These are phyloP conservation scores for Exophiala aquamarina DNA, from an alignment of 2,329 filamentous ascomycete genomes.

Conservation along the genomic window DNA sequence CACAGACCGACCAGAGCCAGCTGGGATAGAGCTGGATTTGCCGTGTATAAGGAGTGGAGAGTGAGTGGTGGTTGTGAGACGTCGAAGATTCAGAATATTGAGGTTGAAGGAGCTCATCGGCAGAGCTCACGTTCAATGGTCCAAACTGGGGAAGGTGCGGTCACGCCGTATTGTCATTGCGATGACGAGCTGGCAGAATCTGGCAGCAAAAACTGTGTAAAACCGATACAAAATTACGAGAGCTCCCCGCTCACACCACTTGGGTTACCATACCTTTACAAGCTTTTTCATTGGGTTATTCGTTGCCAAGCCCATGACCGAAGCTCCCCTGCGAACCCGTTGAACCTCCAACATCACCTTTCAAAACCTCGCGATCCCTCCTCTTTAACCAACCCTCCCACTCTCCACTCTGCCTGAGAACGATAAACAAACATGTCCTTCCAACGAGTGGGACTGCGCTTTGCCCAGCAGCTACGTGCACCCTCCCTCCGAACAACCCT, in stretches of 20 bases:
- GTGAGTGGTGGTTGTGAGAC: slow-evolving; percentile 7
- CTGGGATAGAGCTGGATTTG: slow-evolving; percentile 21
- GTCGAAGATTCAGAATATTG: slow-evolving; percentile 7
- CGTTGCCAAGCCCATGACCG: neutral
- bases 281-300: slow-evolving; percentile 1
- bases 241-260: slow-evolving; percentile 17
- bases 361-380: too few relatives aligned
- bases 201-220: neutral
- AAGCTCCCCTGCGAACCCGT: neutral
- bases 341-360: neutral
- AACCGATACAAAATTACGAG: neutral
- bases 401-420: slow-evolving; percentile 23
- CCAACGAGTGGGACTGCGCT: slow-evolving; percentile 62
- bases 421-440: slow-evolving; percentile 55
- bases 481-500: slow-evolving; percentile 55
- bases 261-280: neutral
- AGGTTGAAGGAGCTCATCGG: slow-evolving; percentile 9
- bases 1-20: slow-evolving; percentile 21
- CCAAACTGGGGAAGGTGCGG: slow-evolving; percentile 1
- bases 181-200: neutral
- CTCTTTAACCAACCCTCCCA: neutral
- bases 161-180: slow-evolving; percentile 2
- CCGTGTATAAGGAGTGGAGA: slow-evolving; percentile 25
- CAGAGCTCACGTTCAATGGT: neutral
- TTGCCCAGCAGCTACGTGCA: slow-evolving; percentile 59